Evolutionary conservation across 2,329 filamentous ascomycete species (phyloP).

Genomic region (Teratosphaeriaceae sp.): DNA sequence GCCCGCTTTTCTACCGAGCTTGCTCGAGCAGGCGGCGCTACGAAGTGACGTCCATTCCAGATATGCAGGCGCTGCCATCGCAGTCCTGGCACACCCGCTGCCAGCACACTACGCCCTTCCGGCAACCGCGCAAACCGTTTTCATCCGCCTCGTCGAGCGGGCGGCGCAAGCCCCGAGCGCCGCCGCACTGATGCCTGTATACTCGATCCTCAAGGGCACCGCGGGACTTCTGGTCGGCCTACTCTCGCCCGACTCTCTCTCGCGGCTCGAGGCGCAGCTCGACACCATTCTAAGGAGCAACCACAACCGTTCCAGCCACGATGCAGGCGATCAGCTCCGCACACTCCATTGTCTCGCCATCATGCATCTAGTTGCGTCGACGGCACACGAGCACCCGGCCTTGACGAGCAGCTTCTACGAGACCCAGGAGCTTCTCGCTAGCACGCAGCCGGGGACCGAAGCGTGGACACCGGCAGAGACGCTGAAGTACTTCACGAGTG

Average conservation of each 20-base stretch:
- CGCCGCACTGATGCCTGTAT: constrained; percentile 24
- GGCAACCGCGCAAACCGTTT: constrained; percentile 26
- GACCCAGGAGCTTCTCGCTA: constrained; percentile 25
- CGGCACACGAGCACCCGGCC: constrained; percentile 16
- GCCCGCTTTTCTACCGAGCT: constrained; percentile 23
- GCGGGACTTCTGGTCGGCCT: constrained; percentile 24
- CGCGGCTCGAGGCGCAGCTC: constrained; percentile 26
- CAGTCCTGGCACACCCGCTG: constrained; percentile 25
- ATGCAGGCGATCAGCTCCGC: constrained; percentile 24
- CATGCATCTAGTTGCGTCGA: constrained; percentile 25
- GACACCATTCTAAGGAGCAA: constrained; percentile 27
- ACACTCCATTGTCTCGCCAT: constrained; percentile 32
- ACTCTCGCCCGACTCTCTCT: constrained; percentile 21
- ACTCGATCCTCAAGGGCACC: constrained; percentile 27
- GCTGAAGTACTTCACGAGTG: constrained; percentile 28
- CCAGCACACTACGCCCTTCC: constrained; percentile 25
- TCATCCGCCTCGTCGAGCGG: constrained; percentile 25
- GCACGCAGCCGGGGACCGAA: constrained; percentile 17
- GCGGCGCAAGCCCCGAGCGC: constrained; percentile 22
- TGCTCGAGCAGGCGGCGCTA: constrained; percentile 22
- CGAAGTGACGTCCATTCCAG: constrained; percentile 11
- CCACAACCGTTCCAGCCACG: constrained; percentile 8
- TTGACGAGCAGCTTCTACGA: constrained; percentile 20
- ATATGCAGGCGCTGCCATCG: constrained; percentile 20
- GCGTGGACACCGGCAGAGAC: constrained; percentile 26